Conservation (phyloP, 257 asterid genomes). For the Solanum medicagineum region DNA sequence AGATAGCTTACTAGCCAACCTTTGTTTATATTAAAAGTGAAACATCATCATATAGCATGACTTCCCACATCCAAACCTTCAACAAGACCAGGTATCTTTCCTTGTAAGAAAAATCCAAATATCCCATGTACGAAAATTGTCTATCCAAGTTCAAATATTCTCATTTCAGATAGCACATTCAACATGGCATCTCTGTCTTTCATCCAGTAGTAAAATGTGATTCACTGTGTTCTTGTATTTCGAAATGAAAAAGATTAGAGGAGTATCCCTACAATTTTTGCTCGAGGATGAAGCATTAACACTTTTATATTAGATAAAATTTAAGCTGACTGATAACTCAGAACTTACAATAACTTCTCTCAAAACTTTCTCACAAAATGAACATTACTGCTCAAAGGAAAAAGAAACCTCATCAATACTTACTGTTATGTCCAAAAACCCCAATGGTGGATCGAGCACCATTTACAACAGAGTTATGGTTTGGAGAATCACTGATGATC, state of each 20-base stretch:
- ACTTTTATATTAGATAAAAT: not conserved
- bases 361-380: slow-evolving; percentile 63
- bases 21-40: not conserved
- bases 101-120: not conserved
- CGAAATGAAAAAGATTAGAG: too few relatives aligned
- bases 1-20: not conserved
- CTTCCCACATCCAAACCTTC: not conserved
- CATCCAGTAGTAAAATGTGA: not conserved
- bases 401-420: slow-evolving; percentile 11
- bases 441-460: slow-evolving; percentile 93
- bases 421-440: slow-evolving; percentile 91
- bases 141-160: not conserved
- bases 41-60: not conserved
- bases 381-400: not conserved
- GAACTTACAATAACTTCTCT: slow-evolving; percentile 48
- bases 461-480: slow-evolving; percentile 92
- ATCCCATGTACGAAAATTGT: not conserved
- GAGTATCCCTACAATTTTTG: not conserved
- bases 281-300: not conserved
- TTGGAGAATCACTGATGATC: slow-evolving; percentile 87
- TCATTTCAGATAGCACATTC: not conserved
- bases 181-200: not conserved
- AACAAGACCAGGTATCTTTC: not conserved
- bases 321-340: not conserved
- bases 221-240: too few relatives aligned